These are phyloP conservation scores for Astragalus glycyphyllos DNA, from an alignment of 306 rosid genomes.

Conservation along the genomic window DNA sequence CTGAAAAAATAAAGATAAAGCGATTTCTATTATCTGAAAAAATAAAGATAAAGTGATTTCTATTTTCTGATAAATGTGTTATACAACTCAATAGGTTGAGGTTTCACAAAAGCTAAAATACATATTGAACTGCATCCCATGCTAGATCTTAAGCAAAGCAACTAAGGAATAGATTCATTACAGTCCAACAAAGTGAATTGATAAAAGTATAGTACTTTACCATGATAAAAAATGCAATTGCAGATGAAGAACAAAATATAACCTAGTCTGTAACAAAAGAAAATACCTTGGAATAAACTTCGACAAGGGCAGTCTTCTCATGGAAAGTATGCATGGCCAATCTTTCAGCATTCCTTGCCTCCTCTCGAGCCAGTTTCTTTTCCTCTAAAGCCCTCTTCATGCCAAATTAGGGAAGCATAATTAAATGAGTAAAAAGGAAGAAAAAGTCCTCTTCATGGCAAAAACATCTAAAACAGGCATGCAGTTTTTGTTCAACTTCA, in stretches of 20 bases:
- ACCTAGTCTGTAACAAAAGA: conserved; percentile 15
- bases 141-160: background rate
- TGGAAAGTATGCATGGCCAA: conserved; percentile 75
- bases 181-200: background rate
- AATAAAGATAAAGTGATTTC: conserved; percentile 18
- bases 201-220: background rate
- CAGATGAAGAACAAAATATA: background rate
- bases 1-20: conserved; percentile 48
- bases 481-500: conserved; percentile 22
- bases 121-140: background rate
- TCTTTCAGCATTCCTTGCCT: conserved; percentile 73
- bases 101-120: background rate
- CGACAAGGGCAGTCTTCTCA: conserved; percentile 67
- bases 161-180: conserved; percentile 13
- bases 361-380: conserved; percentile 73
- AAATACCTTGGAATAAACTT: conserved; percentile 79
- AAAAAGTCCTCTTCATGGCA: conserved; percentile 12
- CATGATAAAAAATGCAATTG: background rate
- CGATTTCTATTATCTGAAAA: conserved; percentile 42
- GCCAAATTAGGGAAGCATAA: conserved; percentile 33
- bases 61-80: conserved; percentile 19
- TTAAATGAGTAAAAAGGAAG: conserved; percentile 28
- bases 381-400: conserved; percentile 87
- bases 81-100: conserved; percentile 14
- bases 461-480: conserved; percentile 29